These are phyloP conservation scores for Fusarium pseudocircinatum DNA, from an alignment of 2,329 filamentous ascomycete species.

Conservation along the genomic window DNA sequence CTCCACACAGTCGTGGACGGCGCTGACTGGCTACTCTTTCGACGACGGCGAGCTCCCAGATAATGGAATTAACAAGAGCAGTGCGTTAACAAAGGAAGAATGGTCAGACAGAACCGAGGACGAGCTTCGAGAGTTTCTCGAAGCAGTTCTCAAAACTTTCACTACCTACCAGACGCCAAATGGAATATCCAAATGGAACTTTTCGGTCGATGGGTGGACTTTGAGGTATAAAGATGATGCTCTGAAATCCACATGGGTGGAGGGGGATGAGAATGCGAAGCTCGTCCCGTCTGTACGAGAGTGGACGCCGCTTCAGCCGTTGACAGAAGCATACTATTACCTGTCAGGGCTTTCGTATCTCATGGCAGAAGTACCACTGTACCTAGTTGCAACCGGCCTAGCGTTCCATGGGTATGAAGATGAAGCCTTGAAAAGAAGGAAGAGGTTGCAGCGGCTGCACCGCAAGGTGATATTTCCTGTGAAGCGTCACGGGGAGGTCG, in stretches of 20 bases:
- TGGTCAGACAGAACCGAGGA: conserved; percentile 14
- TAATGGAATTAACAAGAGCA: not conserved
- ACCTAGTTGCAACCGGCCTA: not conserved
- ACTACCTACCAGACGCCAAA: conserved; percentile 2
- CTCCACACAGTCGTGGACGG: not conserved
- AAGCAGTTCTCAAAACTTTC: conserved; percentile 13
- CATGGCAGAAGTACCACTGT: not conserved
- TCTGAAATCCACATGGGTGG: not conserved
- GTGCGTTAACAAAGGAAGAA: not conserved
- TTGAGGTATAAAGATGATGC: not conserved
- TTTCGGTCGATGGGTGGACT: conserved; percentile 10
- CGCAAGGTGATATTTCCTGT: not conserved
- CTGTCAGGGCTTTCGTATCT: conserved; percentile 11
- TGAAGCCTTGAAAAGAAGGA: not conserved
- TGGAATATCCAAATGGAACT: conserved; percentile 8
- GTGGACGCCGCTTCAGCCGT: not conserved
- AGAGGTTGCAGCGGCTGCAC: conserved; percentile 3
- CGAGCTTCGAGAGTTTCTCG: conserved; percentile 13
- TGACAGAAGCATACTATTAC: conserved; percentile 11
- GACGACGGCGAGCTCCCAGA: not conserved
- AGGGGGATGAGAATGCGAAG: not conserved
- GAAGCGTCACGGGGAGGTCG: not conserved
- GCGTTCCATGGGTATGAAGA: conserved; percentile 4
- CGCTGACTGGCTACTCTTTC: not conserved
- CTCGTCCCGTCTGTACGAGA: not conserved